phyloP scores from a whole-genome alignment of 371 early-diverging fungal species.

The Mortierella sp. region DNA sequence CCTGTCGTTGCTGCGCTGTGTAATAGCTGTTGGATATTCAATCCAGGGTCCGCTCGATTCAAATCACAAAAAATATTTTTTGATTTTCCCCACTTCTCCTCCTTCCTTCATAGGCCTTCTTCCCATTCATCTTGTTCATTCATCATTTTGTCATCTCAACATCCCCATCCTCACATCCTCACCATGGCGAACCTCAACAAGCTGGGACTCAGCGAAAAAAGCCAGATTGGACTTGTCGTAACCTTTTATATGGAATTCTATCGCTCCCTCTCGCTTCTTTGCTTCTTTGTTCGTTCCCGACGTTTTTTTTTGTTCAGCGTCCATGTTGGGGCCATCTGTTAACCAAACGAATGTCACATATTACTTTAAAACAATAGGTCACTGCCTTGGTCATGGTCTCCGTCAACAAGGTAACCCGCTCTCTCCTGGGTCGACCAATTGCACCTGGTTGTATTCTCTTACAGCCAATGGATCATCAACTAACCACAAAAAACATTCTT shows the following conservation, averaged over 20 bases:
- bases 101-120: too few relatives aligned
- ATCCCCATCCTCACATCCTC: background rate
- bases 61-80: too few relatives aligned
- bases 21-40: too few relatives aligned
- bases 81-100: too few relatives aligned
- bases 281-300: background rate
- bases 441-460: background rate
- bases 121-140: too few relatives aligned
- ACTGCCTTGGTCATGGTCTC: constrained; percentile 67
- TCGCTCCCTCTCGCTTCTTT: too few relatives aligned
- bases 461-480: too few relatives aligned
- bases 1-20: too few relatives aligned
- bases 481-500: background rate
- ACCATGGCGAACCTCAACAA: constrained; percentile 24
- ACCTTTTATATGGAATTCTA: too few relatives aligned
- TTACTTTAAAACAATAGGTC: constrained; percentile 15
- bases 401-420: constrained; percentile 64
- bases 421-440: background rate
- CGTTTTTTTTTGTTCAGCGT: too few relatives aligned
- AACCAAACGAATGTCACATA: background rate
- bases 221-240: too few relatives aligned
- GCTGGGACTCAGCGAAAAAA: constrained; percentile 46
- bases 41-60: too few relatives aligned
- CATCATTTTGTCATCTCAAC: background rate
- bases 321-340: background rate